Evolutionary conservation across 1,284 basidiomycete species (phyloP), one percentile per base, ranked within the genome.

Genomic region (Retiboletus flavoniger): DNA sequence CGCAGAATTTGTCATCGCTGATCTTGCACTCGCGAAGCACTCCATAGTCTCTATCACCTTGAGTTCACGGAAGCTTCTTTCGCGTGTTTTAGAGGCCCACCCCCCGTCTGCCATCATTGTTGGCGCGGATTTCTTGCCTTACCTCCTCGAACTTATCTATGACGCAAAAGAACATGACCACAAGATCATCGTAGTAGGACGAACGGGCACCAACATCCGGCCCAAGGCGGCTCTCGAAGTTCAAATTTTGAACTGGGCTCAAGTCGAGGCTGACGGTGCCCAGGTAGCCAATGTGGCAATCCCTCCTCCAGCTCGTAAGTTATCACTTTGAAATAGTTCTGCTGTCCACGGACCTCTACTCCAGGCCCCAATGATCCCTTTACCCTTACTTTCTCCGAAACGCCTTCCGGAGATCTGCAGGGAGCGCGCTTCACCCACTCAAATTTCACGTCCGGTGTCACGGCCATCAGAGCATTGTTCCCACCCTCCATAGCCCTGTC

Each of bases 401-500:
- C 76, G 2, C 63, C 76, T 26, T 70, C 76, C 16, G 83, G 84
- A 32, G 75, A 77, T 44, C 63, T 86, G 8, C 80, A 80, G 56
- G 85, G 79, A 29, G 80, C 79, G 7, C 83, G 84, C 54, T 72
- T 92, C 40, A 89, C 87, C 0, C 89, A 92, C 63, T 81, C 88
- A 63, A 91, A 90, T 58, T 67, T 91, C 53, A 91, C 88, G 3
- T 87, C 90, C 11, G 90, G 87, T 42, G 84, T 91, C n/a, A 80
- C 87, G 2, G 86, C 87, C 4, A 76, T 80, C 19, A 83, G 85
- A 43, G 77, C 80, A 6, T 68, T 91, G 26, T 78, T 92, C 48
- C 87, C 90, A 2, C 69, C 81, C 14, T 80, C 84, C 16, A 80
- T 79, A 50, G 75, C 79, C 0, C 63, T 91, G 13, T 83, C 87